A percentile compares a stretch with the other conserved stretches of the same genome.
These are phyloP conservation scores for Leccinum olivaceopallidum DNA, from an alignment of 768 basidiomycete species.

Conservation along the genomic window DNA sequence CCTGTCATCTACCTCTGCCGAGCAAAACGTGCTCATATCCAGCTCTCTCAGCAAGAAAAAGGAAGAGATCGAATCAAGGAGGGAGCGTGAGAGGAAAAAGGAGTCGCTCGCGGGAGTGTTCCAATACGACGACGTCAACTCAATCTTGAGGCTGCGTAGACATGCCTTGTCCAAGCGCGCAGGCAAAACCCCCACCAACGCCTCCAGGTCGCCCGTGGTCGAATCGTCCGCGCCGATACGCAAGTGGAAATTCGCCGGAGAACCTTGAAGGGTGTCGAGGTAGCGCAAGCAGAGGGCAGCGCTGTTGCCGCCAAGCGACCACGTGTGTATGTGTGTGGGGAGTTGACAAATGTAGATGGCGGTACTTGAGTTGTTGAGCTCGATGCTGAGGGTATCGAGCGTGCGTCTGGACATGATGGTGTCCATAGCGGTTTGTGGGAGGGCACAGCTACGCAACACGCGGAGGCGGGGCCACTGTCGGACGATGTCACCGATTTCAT, in stretches of 20 bases:
- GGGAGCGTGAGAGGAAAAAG: conserved; percentile 18
- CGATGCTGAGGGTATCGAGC: conserved; percentile 25
- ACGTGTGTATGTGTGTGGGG: conserved; percentile 19
- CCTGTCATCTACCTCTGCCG: conserved; percentile 22
- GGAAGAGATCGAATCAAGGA: conserved; percentile 15
- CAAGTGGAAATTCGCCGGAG: conserved; percentile 20
- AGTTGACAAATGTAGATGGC: conserved; percentile 21
- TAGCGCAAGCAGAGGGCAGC: conserved; percentile 24
- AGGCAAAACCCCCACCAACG: conserved; percentile 12
- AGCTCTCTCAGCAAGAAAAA: conserved; percentile 20
- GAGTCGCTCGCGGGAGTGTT: conserved; percentile 23
- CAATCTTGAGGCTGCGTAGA: conserved; percentile 16
- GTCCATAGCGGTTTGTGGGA: conserved; percentile 25
- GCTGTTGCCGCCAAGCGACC: conserved; percentile 27
- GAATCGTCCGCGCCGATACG: conserved; percentile 31
- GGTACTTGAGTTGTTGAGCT: conserved; percentile 28
- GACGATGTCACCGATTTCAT: conserved; percentile 27
- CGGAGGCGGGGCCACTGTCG: conserved; percentile 21
- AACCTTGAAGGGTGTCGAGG: conserved; percentile 18
- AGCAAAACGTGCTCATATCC: conserved; percentile 23
- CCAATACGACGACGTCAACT: conserved; percentile 32
- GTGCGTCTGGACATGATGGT: conserved; percentile 7
- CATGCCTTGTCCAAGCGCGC: conserved; percentile 13
- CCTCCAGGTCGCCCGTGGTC: conserved; percentile 16
- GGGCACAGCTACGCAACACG: conserved; percentile 19